phyloP scores from a whole-genome alignment of 495 filamentous ascomycete species.

The Hypoxylon crocopeplum region DNA sequence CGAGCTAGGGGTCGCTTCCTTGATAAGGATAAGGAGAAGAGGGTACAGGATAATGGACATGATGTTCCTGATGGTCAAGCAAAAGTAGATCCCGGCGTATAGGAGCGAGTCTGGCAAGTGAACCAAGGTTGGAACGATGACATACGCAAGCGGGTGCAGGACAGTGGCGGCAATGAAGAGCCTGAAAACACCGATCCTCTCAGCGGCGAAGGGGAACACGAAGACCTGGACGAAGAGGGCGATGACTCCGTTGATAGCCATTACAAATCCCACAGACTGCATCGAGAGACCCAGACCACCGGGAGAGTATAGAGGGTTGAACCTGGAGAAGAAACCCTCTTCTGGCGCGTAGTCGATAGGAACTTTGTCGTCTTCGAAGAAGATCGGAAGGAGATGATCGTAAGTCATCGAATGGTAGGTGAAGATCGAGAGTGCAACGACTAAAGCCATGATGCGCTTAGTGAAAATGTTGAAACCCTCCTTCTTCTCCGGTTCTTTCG shows the following conservation, averaged over 20 bases:
- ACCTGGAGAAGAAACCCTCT: slow-evolving; percentile 19
- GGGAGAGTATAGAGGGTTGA: slow-evolving; percentile 63
- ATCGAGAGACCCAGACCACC: slow-evolving; percentile 78
- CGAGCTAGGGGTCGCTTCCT: slow-evolving; percentile 75
- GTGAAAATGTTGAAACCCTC: slow-evolving; percentile 62
- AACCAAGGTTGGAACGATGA: slow-evolving; percentile 74
- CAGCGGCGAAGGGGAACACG: slow-evolving; percentile 74
- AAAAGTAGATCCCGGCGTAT: slow-evolving; percentile 75
- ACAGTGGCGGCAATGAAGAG: slow-evolving; percentile 76
- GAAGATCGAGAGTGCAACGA: slow-evolving; percentile 78
- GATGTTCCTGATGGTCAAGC: slow-evolving; percentile 73
- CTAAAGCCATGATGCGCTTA: slow-evolving; percentile 70
- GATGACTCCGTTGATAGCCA: slow-evolving; percentile 80
- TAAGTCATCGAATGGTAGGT: slow-evolving; percentile 90
- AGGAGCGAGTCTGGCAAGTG: slow-evolving; percentile 64
- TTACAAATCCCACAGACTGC: slow-evolving; percentile 76
- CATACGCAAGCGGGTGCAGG: slow-evolving; percentile 77
- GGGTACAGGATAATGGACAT: slow-evolving; percentile 80
- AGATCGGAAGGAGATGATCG: slow-evolving; percentile 84
- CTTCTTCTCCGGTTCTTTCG: slow-evolving; percentile 43
- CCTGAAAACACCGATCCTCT: slow-evolving; percentile 74
- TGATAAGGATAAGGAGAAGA: slow-evolving; percentile 80
- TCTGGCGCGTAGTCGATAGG: slow-evolving; percentile 23
- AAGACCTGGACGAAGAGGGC: slow-evolving; percentile 79
- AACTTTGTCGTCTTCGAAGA: slow-evolving; percentile 72